Conservation (phyloP, 768 basidiomycete genomes). For the Gelatoporia subvermispora region DNA sequence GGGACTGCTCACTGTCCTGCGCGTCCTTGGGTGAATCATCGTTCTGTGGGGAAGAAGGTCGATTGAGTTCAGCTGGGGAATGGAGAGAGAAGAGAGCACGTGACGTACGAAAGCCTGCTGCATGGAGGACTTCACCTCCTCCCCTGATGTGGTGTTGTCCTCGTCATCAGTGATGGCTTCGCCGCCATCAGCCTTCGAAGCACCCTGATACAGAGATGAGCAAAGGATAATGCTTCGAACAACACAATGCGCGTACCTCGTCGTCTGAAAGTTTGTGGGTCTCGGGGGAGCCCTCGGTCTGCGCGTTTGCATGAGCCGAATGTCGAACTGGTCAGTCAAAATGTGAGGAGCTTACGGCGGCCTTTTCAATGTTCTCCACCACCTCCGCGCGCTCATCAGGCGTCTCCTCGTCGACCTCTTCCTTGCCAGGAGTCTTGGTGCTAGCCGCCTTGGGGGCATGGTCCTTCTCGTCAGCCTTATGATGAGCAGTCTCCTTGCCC, state of each 20-base stretch:
- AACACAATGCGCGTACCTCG: neutral
- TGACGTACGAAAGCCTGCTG: slow-evolving; percentile 2
- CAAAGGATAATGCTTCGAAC: too few relatives aligned
- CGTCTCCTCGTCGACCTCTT: slow-evolving; percentile 3
- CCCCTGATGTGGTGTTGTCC: slow-evolving; percentile 20
- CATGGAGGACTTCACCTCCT: slow-evolving; percentile 15
- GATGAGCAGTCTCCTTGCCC: neutral
- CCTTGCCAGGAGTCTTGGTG: slow-evolving; percentile 6
- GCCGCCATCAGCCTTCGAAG: too few relatives aligned
- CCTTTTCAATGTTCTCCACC: slow-evolving; percentile 1
- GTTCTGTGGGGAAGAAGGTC: slow-evolving; percentile 7
- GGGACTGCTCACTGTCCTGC: slow-evolving; percentile 15
- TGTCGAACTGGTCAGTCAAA: neutral
- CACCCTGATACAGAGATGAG: too few relatives aligned
- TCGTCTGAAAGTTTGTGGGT: neutral
- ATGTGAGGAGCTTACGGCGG: slow-evolving; percentile 4
- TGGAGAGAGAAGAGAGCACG: neutral
- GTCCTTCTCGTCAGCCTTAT: neutral
- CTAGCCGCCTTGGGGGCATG: slow-evolving; percentile 4
- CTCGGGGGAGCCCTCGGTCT: slow-evolving; percentile 3
- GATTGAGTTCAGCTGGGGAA: neutral
- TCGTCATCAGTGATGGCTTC: slow-evolving; percentile 21
- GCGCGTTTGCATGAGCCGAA: neutral
- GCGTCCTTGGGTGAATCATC: slow-evolving; percentile 21
- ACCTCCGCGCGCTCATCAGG: neutral